Evolutionary conservation across 2,329 filamentous ascomycete genomes (phyloP).

Genomic region (Pestalotiopsis sp.): DNA sequence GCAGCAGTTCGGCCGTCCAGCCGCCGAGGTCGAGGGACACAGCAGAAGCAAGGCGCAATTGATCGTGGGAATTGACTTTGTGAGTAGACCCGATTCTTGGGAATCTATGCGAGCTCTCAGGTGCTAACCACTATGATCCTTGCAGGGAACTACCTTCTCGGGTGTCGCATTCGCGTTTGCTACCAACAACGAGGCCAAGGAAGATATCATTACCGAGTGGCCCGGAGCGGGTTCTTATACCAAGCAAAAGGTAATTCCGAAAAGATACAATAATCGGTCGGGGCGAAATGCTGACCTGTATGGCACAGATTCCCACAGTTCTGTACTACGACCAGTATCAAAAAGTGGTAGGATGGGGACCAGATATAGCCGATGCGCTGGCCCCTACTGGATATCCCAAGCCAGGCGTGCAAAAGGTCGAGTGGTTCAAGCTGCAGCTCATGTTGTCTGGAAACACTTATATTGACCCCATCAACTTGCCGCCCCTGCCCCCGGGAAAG

Average conservation of each 20-base stretch:
- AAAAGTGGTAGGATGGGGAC: slow-evolving; percentile 99
- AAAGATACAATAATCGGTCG: background rate
- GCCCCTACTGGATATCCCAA: slow-evolving; percentile 97
- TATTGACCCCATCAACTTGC: slow-evolving; percentile 98
- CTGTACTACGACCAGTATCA: slow-evolving; percentile 99
- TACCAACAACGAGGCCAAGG: slow-evolving; percentile 95
- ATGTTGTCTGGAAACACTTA: slow-evolving; percentile 99
- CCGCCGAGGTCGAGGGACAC: slow-evolving; percentile 80
- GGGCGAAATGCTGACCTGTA: slow-evolving; percentile 17
- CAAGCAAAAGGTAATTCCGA: slow-evolving; percentile 82
- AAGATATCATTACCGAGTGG: slow-evolving; percentile 99
- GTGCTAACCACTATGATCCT: slow-evolving; percentile 21
- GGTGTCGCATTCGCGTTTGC: slow-evolving; percentile 97
- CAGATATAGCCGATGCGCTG: slow-evolving; percentile 94
- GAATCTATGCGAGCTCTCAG: background rate
- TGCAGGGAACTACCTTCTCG: slow-evolving; percentile 92
- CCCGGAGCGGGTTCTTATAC: slow-evolving; percentile 96
- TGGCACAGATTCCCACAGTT: slow-evolving; percentile 86
- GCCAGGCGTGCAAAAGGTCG: slow-evolving; percentile 95
- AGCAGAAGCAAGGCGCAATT: slow-evolving; percentile 92
- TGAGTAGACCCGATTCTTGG: slow-evolving; percentile 45
- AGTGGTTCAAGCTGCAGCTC: slow-evolving; percentile 99
- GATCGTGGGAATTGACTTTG: slow-evolving; percentile 99
- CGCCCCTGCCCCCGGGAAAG: slow-evolving; percentile 94
- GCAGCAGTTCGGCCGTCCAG: slow-evolving; percentile 46